Evolutionary conservation across 148 eudicot genomes (phyloP), one percentile per base, ranked within the genome.

Genomic region (Suaeda aralocaspica): DNA sequence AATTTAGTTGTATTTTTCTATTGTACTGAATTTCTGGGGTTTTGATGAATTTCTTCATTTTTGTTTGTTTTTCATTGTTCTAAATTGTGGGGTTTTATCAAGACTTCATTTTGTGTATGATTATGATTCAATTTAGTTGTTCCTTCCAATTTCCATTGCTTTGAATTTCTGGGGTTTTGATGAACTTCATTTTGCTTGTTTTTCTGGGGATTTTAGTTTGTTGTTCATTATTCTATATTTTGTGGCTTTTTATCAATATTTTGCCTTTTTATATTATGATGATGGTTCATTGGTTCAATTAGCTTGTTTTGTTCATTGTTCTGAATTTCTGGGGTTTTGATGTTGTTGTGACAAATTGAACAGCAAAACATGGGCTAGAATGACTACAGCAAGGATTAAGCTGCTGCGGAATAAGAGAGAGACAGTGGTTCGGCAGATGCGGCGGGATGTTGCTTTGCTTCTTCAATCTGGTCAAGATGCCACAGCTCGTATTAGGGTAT

Each of bases 381-480:
- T 95, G 97, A 84, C 92, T 13, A 91, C 83, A 44, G 91, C 99
- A 39, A 78, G 99, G 70, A 86, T 95, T 30, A 91, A 91, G 87
- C 77, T 95, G 72, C 82, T 95, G 48, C 78, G 97, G 82, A 95
- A 95, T 79, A 95, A 87, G 85, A 80, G 97, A 44, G 88, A 89
- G 73, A 86, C 82, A 33, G 82, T 82, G 60, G 82, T 95, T 0
- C 84, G 74, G 66, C 97, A 84, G 71, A 91, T 91, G 96, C 77
- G 97, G 49, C 85, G 96, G 4, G 97, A 91, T 71, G 82, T 95
- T 48, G 99, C 97, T 72, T n/a, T 86, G 93, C 96, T 95, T 46
- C 91, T 95, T 16, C 86, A 86, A 49, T 83, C 93, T 39, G 82
- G 92, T 60, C 97, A 91, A 72, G 93, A 91, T 33, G 79, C 99